A percentile compares a stretch with the other conserved stretches of the same genome.
Evolutionary conservation across 2,329 filamentous ascomycete species (phyloP).

Genomic region (Botryotinia narcissicola): DNA sequence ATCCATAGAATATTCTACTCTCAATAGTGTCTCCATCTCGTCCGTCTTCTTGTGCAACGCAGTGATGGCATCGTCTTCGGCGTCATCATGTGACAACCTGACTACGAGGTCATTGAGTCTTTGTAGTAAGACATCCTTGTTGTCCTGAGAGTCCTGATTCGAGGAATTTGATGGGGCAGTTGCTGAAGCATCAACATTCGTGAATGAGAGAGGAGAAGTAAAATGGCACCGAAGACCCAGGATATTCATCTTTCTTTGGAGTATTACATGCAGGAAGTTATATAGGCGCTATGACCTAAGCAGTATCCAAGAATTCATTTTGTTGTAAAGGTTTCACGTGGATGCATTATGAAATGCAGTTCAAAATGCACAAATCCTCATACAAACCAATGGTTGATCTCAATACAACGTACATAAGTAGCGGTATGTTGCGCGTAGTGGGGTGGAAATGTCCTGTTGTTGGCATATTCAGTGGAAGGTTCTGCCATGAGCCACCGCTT

Average conservation of each 20-base stretch:
- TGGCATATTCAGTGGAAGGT: neutral
- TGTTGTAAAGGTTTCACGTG: constrained; percentile 16
- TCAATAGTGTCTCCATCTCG: constrained; percentile 39
- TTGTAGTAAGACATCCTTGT: constrained; percentile 38
- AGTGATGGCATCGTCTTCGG: constrained; percentile 36
- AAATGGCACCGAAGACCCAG: constrained; percentile 32
- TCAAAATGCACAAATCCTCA: constrained; percentile 10
- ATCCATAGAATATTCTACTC: constrained; percentile 22
- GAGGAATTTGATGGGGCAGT: constrained; percentile 8
- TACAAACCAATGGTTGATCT: constrained; percentile 16
- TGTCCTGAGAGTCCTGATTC: constrained; percentile 34
- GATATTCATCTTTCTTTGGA: constrained; percentile 14
- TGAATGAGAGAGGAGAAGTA: constrained; percentile 25
- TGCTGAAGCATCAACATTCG: neutral
- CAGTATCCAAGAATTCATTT: constrained; percentile 13
- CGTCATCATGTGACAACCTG: constrained; percentile 34
- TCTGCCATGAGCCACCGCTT: neutral
- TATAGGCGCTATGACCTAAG: constrained; percentile 13
- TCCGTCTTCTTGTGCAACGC: constrained; percentile 41
- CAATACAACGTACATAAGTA: neutral
- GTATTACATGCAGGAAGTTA: constrained; percentile 16
- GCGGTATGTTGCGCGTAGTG: constrained; percentile 3
- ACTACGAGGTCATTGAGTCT: constrained; percentile 39
- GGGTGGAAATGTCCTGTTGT: constrained; percentile 13
- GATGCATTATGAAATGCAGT: constrained; percentile 8